phyloP scores from a whole-genome alignment of 2,329 filamentous ascomycete species.

The Pleurostoma richardsiae region DNA sequence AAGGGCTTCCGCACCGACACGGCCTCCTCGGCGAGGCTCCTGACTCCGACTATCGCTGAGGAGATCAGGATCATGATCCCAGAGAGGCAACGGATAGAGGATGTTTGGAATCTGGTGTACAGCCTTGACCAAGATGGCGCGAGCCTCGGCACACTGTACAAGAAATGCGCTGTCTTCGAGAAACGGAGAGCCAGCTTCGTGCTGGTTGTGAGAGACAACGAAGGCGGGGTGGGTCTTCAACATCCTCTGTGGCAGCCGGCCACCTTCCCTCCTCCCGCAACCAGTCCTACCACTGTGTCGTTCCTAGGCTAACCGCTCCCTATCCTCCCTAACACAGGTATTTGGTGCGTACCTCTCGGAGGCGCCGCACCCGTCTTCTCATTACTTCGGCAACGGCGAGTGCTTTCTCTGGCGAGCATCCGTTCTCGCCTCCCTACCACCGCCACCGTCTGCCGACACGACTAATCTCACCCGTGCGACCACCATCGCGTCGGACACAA shows the following conservation, averaged over 20 bases:
- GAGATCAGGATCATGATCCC: constrained; percentile 89
- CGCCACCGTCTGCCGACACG: constrained; percentile 58
- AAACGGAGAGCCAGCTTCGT: constrained; percentile 80
- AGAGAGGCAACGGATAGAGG: constrained; percentile 77
- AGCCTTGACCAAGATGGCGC: constrained; percentile 90
- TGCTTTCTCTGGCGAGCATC: constrained; percentile 87
- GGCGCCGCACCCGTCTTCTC: constrained; percentile 70
- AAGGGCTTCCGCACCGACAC: constrained; percentile 61
- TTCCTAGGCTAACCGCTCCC: neutral
- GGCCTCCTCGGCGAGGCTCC: constrained; percentile 54
- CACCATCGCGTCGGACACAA: constrained; percentile 24
- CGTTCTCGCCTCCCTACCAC: constrained; percentile 61
- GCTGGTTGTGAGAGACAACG: constrained; percentile 75
- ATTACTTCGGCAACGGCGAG: constrained; percentile 94
- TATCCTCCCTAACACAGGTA: constrained; percentile 36
- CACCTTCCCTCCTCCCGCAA: neutral
- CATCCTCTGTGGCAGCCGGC: too few species aligned
- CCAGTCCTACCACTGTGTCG: neutral
- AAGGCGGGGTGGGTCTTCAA: constrained; percentile 59
- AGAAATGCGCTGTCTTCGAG: constrained; percentile 64
- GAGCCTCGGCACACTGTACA: constrained; percentile 80
- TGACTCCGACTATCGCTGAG: constrained; percentile 74
- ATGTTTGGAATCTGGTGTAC: constrained; percentile 83
- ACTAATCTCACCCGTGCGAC: constrained; percentile 38
- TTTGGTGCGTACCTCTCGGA: constrained; percentile 96